Base-by-base conservation (phyloP, 441 rosid genomes). In the Gossypium lobatum region DNA sequence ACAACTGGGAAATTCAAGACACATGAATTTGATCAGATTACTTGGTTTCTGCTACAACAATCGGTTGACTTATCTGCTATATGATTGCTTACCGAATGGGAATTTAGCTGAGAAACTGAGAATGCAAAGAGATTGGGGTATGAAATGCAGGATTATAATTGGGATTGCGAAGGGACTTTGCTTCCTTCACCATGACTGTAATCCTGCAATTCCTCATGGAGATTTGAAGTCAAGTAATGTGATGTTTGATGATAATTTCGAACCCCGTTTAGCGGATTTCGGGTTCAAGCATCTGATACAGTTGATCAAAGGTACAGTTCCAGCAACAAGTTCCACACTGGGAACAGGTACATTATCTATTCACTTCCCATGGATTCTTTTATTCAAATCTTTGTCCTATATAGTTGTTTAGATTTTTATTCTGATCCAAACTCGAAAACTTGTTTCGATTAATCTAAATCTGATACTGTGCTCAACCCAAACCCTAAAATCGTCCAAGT, bases 181-280 rank as follows among this genome's bases (percentile, higher is more conserved):
- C 79, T 95, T 89, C 83, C 97, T 95, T 83, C 99, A 95, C 84
- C 92, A 91, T 79, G 98, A 93, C 31, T 93, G 96, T 28, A 80
- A 82, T 67, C 99, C 99, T 72, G 84, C 97, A 60, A 85, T 93
- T 64, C 92, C 96, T 7, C 99, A 95, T 73, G 97, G 98, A 70
- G 96, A 93, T 82, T 75, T 95, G 85, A 91, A 79, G 83, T 85
- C 88, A 13, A 80, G 80, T 73, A 95, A 85, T 68, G 71, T 95
- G 52, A 73, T 88, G 37, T 89, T 93, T 8, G 90, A 85, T 21
- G 92, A 91, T 74, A 87, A 89, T 66, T 90, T 88, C 91, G 95
- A 93, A 76, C 95, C 93, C 3, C 88, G 78, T 75, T 77, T 95
- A 81, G 87, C 87, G 3, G 96, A 91, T 37, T 91, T 90, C 57